Conservation (phyloP, 306 rosid species). For the Alnus rubra region DNA sequence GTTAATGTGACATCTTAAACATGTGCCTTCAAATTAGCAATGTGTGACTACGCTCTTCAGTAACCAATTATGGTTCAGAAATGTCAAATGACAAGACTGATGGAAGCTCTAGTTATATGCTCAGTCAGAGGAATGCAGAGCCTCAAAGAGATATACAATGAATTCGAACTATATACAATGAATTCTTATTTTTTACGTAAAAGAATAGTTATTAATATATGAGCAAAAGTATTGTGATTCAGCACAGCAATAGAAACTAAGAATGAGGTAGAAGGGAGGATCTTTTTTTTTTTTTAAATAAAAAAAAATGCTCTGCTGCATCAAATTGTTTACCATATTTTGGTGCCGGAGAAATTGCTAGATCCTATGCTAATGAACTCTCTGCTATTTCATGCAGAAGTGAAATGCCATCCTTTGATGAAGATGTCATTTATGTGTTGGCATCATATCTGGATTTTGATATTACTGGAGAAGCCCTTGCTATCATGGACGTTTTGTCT, state of each 20-base stretch:
- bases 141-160: not conserved
- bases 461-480: conserved; percentile 23
- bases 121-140: conserved; percentile 13
- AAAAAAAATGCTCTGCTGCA: too few species aligned
- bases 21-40: conserved; percentile 11
- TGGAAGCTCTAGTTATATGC: not conserved
- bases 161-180: not conserved
- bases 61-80: conserved; percentile 7
- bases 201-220: too few species aligned
- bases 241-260: too few species aligned
- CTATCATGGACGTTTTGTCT: conserved; percentile 23
- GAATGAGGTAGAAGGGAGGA: too few species aligned
- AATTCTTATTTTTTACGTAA: too few species aligned
- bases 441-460: conserved; percentile 29
- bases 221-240: too few species aligned
- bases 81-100: not conserved
- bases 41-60: conserved; percentile 29
- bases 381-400: conserved; percentile 18
- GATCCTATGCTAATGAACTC: not conserved
- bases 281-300: too few species aligned
- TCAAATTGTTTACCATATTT: not conserved
- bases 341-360: not conserved
- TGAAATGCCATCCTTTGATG: conserved; percentile 15
- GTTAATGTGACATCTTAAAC: not conserved
- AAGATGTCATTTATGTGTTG: conserved; percentile 21